These are phyloP conservation scores for Mercurialis annua DNA, from an alignment of 345 rosid species.

Conservation along the genomic window DNA sequence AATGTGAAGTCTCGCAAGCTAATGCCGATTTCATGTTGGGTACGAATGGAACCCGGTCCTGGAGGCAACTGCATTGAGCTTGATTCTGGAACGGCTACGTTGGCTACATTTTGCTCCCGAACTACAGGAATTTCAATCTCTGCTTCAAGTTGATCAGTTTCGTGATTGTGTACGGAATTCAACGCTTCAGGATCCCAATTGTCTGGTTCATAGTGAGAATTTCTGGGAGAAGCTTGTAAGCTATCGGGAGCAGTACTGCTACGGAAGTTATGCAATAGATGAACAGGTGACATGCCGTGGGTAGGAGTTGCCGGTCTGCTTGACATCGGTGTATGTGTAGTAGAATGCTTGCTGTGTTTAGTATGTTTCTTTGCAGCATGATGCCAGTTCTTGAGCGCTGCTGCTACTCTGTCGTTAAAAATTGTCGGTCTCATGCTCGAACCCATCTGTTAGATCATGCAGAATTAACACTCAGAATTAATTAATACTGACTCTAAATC, in stretches of 20 bases:
- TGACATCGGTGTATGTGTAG: slow-evolving; percentile 45
- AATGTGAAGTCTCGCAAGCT: slow-evolving; percentile 23
- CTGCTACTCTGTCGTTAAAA: slow-evolving; percentile 68
- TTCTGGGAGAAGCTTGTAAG: slow-evolving; percentile 39
- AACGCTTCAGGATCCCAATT: slow-evolving; percentile 54
- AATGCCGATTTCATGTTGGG: slow-evolving; percentile 20
- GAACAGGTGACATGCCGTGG: slow-evolving; percentile 65
- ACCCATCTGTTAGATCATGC: slow-evolving; percentile 62
- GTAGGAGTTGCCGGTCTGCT: slow-evolving; percentile 73
- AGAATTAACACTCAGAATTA: no score
- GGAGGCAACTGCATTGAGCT: slow-evolving; percentile 21
- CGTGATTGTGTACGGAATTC: slow-evolving; percentile 30
- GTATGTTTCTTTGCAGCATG: slow-evolving; percentile 53
- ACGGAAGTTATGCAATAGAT: slow-evolving; percentile 51
- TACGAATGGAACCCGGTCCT: slow-evolving; percentile 12
- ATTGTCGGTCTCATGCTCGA: slow-evolving; percentile 76
- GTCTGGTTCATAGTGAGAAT: slow-evolving; percentile 29
- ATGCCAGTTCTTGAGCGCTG: slow-evolving; percentile 80
- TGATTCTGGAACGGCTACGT: slow-evolving; percentile 16
- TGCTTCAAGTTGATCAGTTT: slow-evolving; percentile 11
- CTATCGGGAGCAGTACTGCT: slow-evolving; percentile 44
- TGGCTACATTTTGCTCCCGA: slow-evolving; percentile 15
- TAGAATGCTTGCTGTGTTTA: slow-evolving; percentile 52
- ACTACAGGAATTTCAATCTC: slow-evolving; percentile 10
- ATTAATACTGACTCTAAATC: no score